phyloP scores from a whole-genome alignment of 2,329 filamentous ascomycete species.

The Scedosporium apiospermum region DNA sequence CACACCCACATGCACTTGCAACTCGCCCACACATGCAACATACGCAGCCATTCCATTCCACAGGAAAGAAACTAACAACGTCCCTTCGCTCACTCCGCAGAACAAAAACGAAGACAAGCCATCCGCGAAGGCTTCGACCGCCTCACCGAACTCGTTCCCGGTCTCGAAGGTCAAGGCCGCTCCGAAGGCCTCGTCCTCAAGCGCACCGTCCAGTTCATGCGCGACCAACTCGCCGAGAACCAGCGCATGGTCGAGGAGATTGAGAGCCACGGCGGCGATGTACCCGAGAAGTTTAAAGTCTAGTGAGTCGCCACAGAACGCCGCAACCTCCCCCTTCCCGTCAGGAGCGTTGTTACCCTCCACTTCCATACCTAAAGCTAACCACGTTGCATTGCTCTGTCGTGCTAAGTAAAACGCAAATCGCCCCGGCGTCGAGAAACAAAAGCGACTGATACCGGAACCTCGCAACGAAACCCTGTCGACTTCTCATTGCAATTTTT shows the following conservation, averaged over 20 bases:
- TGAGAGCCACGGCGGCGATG: slow-evolving; percentile 47
- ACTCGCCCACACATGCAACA: not conserved
- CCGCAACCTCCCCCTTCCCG: not conserved
- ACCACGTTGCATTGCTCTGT: too few species aligned
- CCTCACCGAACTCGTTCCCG: slow-evolving; percentile 70
- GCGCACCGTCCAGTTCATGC: slow-evolving; percentile 57
- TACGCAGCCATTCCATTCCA: not conserved
- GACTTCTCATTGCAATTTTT: too few species aligned
- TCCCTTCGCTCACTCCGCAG: slow-evolving; percentile 13
- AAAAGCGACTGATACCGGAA: too few species aligned
- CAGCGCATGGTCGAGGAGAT: slow-evolving; percentile 47
- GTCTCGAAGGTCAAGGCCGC: slow-evolving; percentile 70
- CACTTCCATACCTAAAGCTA: not conserved
- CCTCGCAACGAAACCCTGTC: too few species aligned
- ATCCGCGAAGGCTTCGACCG: slow-evolving; percentile 80
- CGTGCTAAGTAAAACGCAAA: too few species aligned
- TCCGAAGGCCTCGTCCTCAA: slow-evolving; percentile 80
- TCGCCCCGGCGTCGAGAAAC: too few species aligned
- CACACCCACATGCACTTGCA: not conserved
- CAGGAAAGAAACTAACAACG: not conserved
- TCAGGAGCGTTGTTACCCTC: not conserved
- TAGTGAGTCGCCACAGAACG: not conserved
- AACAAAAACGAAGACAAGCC: slow-evolving; percentile 42
- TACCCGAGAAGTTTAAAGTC: slow-evolving; percentile 19
- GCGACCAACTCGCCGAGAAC: slow-evolving; percentile 48